phyloP scores from a whole-genome alignment of 805 yeast species.

The Candida sanyiensis region DNA sequence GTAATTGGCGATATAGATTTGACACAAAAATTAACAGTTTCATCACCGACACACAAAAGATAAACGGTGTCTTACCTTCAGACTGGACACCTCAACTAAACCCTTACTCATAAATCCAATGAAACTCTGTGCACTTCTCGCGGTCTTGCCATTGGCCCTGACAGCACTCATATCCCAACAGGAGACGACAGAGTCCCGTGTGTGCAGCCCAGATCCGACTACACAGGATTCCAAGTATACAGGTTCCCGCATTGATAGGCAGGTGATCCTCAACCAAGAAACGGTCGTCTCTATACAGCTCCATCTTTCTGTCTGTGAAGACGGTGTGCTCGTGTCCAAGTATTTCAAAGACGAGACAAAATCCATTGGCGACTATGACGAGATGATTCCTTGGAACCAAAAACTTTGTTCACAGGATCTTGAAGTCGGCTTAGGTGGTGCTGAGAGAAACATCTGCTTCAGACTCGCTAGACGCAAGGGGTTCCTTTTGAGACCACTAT shows the following conservation, averaged over 20 bases:
- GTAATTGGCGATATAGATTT: no score
- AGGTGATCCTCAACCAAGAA: constrained; percentile 4
- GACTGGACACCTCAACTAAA: no score
- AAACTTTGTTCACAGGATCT: constrained; percentile 9
- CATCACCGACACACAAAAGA: no score
- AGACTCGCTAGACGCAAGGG: constrained; percentile 43
- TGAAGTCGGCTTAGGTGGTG: neutral
- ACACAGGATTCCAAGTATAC: constrained; percentile 8
- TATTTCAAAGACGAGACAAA: constrained; percentile 8
- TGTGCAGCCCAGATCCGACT: constrained; percentile 12
- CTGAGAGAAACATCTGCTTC: constrained; percentile 29
- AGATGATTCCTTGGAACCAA: constrained; percentile 16
- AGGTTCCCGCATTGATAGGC: constrained; percentile 17
- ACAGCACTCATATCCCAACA: constrained; percentile 2
- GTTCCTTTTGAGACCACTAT: constrained; percentile 35
- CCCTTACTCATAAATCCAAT: no score
- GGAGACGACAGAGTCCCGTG: constrained; percentile 5
- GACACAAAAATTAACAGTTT: no score
- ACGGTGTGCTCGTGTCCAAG: constrained; percentile 9
- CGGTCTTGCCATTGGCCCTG: neutral
- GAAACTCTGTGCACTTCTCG: neutral
- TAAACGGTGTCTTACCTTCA: no score
- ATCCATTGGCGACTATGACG: neutral
- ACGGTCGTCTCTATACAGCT: constrained; percentile 5
- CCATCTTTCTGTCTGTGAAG: constrained; percentile 14